Conservation (phyloP, 2,329 filamentous ascomycete species). For the Fusarium palustre region DNA sequence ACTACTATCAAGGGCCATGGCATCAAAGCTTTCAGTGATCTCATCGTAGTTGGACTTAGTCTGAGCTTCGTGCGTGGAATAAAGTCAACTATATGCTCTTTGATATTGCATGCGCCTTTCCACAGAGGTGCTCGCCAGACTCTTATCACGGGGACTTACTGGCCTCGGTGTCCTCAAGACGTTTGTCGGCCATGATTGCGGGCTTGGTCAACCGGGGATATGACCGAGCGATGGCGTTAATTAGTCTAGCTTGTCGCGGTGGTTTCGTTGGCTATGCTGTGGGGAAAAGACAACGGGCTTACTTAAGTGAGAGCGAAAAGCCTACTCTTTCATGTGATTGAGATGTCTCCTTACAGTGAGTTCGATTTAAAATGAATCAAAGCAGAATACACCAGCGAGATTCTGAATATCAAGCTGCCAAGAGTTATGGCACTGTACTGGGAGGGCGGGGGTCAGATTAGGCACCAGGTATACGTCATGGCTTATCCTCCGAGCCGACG, state of each 20-base stretch:
- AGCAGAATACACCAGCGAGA: neutral
- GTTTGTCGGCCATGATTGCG: slow-evolving; percentile 99
- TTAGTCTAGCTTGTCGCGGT: neutral
- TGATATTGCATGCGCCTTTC: neutral
- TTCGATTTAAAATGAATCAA: neutral
- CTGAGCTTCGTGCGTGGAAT: slow-evolving; percentile 73
- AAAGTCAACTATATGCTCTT: neutral
- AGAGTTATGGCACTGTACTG: too few species aligned
- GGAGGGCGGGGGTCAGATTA: neutral
- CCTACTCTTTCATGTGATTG: neutral
- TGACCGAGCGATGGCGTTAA: neutral
- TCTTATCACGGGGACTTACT: neutral
- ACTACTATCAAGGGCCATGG: slow-evolving; percentile 96
- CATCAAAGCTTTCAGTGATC: slow-evolving; percentile 98
- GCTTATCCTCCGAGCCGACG: too few species aligned
- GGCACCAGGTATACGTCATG: neutral
- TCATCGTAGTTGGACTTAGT: slow-evolving; percentile 99
- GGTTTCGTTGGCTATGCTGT: too few species aligned
- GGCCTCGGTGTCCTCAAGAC: slow-evolving; percentile 80
- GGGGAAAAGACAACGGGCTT: too few species aligned
- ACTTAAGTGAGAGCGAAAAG: accelerated
- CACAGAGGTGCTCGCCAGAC: neutral
- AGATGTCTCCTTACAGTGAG: neutral
- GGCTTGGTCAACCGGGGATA: slow-evolving; percentile 30
- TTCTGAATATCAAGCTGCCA: too few species aligned